Conservation (phyloP, 192 early-diverging fungal genomes). For the Spizellomyces punctatus region DNA sequence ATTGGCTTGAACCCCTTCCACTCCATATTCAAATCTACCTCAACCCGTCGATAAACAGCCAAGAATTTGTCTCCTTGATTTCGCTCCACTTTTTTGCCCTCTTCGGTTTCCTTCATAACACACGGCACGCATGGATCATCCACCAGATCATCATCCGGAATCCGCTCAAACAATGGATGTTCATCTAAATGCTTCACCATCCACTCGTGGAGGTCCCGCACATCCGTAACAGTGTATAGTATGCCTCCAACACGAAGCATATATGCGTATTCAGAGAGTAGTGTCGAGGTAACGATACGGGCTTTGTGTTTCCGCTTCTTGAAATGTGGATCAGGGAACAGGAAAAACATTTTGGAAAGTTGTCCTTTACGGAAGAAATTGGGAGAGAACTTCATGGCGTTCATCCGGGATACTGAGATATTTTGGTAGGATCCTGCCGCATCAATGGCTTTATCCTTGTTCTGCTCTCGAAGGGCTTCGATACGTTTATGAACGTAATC, state of each 20-base stretch:
- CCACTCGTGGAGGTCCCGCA: conserved; percentile 89
- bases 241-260: conserved; percentile 85
- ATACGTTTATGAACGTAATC: conserved; percentile 91
- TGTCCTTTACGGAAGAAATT: conserved; percentile 98
- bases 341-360: conserved; percentile 95
- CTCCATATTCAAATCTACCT: conserved; percentile 5
- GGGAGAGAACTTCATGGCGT: conserved; percentile 97
- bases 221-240: conserved; percentile 94
- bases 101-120: conserved; percentile 90
- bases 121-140: conserved; percentile 84
- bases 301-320: conserved; percentile 99
- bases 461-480: conserved; percentile 63
- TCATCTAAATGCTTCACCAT: conserved; percentile 92
- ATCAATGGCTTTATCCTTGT: conserved; percentile 46
- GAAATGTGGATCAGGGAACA: conserved; percentile 99
- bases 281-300: conserved; percentile 85
- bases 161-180: conserved; percentile 91
- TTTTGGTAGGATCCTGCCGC: conserved; percentile 88
- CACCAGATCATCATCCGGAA: conserved; percentile 54
- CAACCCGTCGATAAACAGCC: conserved; percentile 58
- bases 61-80: conserved; percentile 96
- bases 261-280: conserved; percentile 98
- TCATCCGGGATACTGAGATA: conserved; percentile 95
- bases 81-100: conserved; percentile 95
- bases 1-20: conserved; percentile 44